Percentiles rank a stretch among this genome's conserved stretches.
Conservation (phyloP, 352 stramenopile genomes). For the Phytopythium montanum region DNA sequence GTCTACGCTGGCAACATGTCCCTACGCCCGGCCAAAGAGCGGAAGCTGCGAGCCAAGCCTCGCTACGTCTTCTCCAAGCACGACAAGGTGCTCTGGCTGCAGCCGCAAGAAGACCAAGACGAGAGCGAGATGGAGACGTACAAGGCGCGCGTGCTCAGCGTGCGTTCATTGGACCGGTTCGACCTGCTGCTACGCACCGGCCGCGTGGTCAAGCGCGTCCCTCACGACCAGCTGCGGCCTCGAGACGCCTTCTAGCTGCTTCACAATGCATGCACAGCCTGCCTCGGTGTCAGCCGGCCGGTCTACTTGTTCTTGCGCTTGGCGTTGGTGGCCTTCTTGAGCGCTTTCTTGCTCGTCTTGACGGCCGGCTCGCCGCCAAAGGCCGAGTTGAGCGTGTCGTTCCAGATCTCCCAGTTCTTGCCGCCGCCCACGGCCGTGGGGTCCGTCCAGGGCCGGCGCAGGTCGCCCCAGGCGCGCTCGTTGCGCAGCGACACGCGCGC, state of each 20-base stretch:
- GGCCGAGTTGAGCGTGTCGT: conserved; percentile 72
- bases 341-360: conserved; percentile 62
- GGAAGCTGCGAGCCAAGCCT: conserved; percentile 6
- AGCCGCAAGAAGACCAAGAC: conserved; percentile 10
- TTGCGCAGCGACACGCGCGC: conserved; percentile 61
- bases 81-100: conserved; percentile 38
- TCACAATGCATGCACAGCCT: conserved; percentile 8
- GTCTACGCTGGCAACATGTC: conserved; percentile 43
- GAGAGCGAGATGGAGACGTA: conserved; percentile 20
- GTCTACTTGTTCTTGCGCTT: conserved; percentile 72
- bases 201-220: conserved; percentile 35
- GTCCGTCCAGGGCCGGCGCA: conserved; percentile 71
- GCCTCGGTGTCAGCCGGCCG: too few relatives aligned
- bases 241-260: conserved; percentile 16
- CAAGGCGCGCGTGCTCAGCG: conserved; percentile 35
- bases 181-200: conserved; percentile 49
- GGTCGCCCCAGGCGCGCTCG: conserved; percentile 68
- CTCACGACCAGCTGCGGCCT: conserved; percentile 35
- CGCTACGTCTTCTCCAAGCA: conserved; percentile 23
- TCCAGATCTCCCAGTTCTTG: conserved; percentile 70
- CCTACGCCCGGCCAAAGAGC: conserved; percentile 18
- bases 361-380: conserved; percentile 45
- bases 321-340: conserved; percentile 47
- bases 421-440: conserved; percentile 51
- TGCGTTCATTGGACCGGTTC: conserved; percentile 37